Evolutionary conservation across 306 rosid species (phyloP).

Genomic region (Lagenaria siceraria): DNA sequence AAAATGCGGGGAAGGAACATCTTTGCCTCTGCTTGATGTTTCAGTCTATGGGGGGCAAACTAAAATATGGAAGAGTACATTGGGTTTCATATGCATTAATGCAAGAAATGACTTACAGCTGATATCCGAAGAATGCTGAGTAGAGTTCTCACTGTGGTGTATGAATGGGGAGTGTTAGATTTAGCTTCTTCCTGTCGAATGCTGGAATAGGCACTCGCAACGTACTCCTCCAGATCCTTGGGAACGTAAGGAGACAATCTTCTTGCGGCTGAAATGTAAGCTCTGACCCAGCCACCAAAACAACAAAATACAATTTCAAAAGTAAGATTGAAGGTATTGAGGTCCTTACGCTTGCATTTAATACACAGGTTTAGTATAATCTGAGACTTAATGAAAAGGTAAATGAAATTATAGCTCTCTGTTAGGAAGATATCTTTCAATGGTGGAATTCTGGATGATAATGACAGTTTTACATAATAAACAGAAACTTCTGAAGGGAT

Average conservation of each 20-base stretch:
- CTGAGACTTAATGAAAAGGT: background rate
- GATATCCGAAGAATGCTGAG: slow-evolving; percentile 97
- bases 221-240: slow-evolving; percentile 76
- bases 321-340: background rate
- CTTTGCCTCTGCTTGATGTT: background rate
- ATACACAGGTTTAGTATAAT: background rate
- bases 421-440: background rate
- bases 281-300: slow-evolving; percentile 24
- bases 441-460: background rate
- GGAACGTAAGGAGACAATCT: slow-evolving; percentile 80
- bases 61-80: background rate
- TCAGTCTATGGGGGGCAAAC: background rate
- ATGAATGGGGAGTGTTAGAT: slow-evolving; percentile 80
- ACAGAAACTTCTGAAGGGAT: background rate
- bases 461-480: background rate
- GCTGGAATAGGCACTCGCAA: slow-evolving; percentile 82
- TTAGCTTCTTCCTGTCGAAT: slow-evolving; percentile 95
- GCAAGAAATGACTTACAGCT: slow-evolving; percentile 40
- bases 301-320: background rate
- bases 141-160: slow-evolving; percentile 88
- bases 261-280: slow-evolving; percentile 92
- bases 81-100: background rate
- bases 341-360: background rate
- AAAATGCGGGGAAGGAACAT: background rate
- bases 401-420: background rate